A percentile compares a stretch with the other conserved stretches of the same genome.
Conservation (phyloP, 2,329 filamentous ascomycete species). For the Penicillium sp. region DNA sequence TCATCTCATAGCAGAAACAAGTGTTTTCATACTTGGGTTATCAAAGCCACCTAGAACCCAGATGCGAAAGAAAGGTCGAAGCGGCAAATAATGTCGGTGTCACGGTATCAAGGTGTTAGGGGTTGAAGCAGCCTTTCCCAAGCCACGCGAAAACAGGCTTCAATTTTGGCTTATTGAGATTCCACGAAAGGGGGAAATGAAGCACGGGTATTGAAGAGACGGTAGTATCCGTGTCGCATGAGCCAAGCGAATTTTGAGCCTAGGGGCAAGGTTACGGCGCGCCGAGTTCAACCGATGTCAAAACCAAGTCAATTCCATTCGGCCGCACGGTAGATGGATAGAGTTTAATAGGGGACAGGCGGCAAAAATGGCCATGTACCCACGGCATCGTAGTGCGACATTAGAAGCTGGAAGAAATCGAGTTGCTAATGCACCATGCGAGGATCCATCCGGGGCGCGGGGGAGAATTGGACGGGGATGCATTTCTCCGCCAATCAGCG, state of each 20-base stretch:
- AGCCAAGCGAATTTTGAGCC: not conserved
- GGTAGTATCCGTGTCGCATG: constrained; percentile 5
- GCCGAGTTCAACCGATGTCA: not conserved
- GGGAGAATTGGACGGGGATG: constrained; percentile 17
- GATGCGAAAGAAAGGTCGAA: not conserved
- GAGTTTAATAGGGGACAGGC: constrained; percentile 10
- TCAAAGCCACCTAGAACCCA: not conserved
- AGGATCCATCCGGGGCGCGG: constrained; percentile 22
- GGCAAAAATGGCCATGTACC: constrained; percentile 1
- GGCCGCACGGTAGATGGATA: constrained; percentile 3
- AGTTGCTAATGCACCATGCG: constrained; percentile 9
- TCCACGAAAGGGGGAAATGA: not conserved
- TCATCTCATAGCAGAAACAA: constrained; percentile 33
- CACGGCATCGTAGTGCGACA: constrained; percentile 23
- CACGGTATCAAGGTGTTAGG: not conserved
- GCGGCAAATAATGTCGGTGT: not conserved
- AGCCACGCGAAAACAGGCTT: not conserved
- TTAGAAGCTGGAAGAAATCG: constrained; percentile 14
- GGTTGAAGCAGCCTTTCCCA: not conserved
- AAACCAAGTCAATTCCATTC: constrained; percentile 3
- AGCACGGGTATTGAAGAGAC: not conserved
- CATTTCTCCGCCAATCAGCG: constrained; percentile 40
- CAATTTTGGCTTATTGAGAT: not conserved
- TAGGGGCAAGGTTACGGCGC: not conserved
- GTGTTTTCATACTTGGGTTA: constrained; percentile 29